Percentiles rank a stretch among this genome's conserved stretches.
These are phyloP conservation scores for Pythium brachiatum DNA, from an alignment of 352 stramenopile genomes.

Conservation along the genomic window DNA sequence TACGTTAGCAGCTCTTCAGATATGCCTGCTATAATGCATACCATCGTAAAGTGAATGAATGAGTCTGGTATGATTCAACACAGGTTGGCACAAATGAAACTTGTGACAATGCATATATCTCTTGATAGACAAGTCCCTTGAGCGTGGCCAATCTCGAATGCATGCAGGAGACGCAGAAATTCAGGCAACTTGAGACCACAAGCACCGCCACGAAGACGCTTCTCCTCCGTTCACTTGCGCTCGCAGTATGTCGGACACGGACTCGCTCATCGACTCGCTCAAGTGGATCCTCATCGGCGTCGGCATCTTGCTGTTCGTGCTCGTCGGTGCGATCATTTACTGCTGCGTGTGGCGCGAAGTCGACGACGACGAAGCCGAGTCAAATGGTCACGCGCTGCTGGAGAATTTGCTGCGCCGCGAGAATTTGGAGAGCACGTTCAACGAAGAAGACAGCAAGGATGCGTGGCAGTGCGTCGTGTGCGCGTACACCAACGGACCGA, in stretches of 20 bases:
- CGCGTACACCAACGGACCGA: constrained; percentile 46
- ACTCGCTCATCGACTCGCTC: constrained; percentile 17
- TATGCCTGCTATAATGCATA: neutral
- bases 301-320: constrained; percentile 18
- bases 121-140: neutral
- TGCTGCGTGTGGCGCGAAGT: constrained; percentile 41
- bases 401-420: constrained; percentile 62
- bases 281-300: constrained; percentile 21
- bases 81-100: no score
- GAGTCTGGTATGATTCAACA: no score
- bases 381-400: constrained; percentile 25
- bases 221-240: neutral
- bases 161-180: neutral
- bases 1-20: neutral
- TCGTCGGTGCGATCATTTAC: constrained; percentile 41
- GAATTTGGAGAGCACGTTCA: constrained; percentile 50
- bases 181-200: neutral
- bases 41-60: neutral
- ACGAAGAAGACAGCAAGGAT: constrained; percentile 48
- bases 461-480: constrained; percentile 75
- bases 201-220: neutral
- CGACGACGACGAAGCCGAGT: constrained; percentile 17
- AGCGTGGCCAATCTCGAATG: neutral
- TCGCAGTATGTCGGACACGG: constrained; percentile 11
- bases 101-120: neutral